Base-by-base conservation (phyloP, 495 filamentous ascomycete genomes). In the Cenococcum geophilum region DNA sequence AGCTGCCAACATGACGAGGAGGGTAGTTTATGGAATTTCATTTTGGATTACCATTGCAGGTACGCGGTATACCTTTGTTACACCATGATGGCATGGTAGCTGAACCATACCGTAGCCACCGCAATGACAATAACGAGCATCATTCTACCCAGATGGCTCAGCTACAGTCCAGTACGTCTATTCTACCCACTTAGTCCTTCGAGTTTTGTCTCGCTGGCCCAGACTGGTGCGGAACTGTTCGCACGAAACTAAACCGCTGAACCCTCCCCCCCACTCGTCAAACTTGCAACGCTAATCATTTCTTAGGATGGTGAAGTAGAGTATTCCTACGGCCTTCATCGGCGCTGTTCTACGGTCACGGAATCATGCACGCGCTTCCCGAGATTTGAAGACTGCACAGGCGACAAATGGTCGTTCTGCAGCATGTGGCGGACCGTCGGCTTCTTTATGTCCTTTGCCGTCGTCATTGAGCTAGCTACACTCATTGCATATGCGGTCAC, bases 391-490 rank as follows among this genome's bases (percentile, higher is more conserved):
- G 87, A 89, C 74, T 90, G 86, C 75, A 80, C 83, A 63, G 84
- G 82, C 66, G 76, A 78, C 51, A 81, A 89, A 68, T 80, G 84
- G 32, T 83, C 85, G 73, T 96, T 97, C 78, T 96, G 92, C 75
- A 86, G 83, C 62, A 87, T 95, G 82, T 97, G 92, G 92, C 82
- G 89, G 35, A 86, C 84, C 45, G 83, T 89, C 58, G 91, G 88
- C 10, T 96, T 95, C 72, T 75, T 95, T 56, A 89, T 95, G 83
- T 86, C 81, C 56, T 87, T 96, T 64, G 82, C 87, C 23, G 79
- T 89, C 36, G 82, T 95, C 40, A 64, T 91, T 32, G 83, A 96
- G 75, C 80, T 88, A 18, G 87, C 86, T 55, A 84, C 82, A 47
- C 70, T 95, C 16, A 84, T 95, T 12, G 80, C 85, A 2, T 95